These are phyloP conservation scores for Terana coerulea DNA, from an alignment of 768 basidiomycete genomes.

Conservation along the genomic window DNA sequence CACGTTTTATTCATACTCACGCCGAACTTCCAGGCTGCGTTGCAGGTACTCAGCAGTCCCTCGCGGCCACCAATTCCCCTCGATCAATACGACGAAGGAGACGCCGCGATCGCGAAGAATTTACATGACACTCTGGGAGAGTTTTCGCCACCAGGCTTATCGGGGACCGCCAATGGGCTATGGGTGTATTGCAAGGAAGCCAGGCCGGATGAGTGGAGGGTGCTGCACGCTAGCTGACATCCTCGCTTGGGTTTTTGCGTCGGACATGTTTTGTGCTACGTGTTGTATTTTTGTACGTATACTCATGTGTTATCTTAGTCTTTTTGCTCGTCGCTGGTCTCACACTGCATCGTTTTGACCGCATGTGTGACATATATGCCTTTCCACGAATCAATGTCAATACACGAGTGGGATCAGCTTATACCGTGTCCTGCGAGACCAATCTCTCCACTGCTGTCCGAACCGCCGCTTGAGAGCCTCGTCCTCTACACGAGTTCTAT, in stretches of 20 bases:
- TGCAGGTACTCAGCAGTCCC: slow-evolving; percentile 53
- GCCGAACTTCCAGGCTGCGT: slow-evolving; percentile 47
- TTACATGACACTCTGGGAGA: slow-evolving; percentile 56
- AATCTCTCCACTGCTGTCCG: slow-evolving; percentile 5
- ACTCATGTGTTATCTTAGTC: too few species aligned
- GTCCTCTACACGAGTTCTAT: slow-evolving; percentile 3
- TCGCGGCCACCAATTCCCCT: slow-evolving; percentile 59
- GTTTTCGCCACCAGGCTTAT: slow-evolving; percentile 55
- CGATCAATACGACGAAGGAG: slow-evolving; percentile 44
- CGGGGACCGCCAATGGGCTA: slow-evolving; percentile 63
- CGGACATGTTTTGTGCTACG: too few species aligned
- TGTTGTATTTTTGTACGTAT: too few species aligned
- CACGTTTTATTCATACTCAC: not conserved
- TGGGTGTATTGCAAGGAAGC: slow-evolving; percentile 40
- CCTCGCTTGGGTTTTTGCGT: too few species aligned
- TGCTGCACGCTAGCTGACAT: too few species aligned
- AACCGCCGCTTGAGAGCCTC: slow-evolving; percentile 3
- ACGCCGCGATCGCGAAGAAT: slow-evolving; percentile 42
- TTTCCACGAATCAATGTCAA: too few species aligned
- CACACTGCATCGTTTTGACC: too few species aligned
- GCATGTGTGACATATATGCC: too few species aligned
- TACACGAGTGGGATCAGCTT: slow-evolving; percentile 10
- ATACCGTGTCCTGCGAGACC: slow-evolving; percentile 8
- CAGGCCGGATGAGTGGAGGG: not conserved
- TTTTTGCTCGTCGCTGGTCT: too few species aligned